Evolutionary conservation across 345 rosid genomes (phyloP), one percentile per base, ranked within the genome.

Genomic region (Gossypium thurberi): DNA sequence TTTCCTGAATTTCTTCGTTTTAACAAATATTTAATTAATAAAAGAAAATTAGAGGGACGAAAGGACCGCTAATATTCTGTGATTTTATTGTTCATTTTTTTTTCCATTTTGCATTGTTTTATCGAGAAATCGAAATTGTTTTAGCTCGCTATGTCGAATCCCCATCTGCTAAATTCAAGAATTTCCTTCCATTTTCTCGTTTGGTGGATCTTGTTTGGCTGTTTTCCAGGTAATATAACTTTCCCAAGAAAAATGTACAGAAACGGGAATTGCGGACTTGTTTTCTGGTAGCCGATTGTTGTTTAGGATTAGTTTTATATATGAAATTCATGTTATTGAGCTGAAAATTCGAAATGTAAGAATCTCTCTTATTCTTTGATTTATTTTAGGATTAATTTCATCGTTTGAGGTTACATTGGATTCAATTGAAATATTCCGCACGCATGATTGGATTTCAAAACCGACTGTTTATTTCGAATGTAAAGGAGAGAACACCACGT

Each of bases 401-500:
- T 62, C 90, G 52, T 84, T 87, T 6, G 79, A 77, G 15, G 91
- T 90, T 4, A 84, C 88, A 17, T 71, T 90, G 23, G 85, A 84
- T 42, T 88, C 92, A n/a, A 73, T 88, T 69, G 75, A 73, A 57
- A 88, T 88, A 44, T 88, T 69, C 74, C 76, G 21, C 8, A 85
- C 85, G 61, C 92, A 88, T 62, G 88, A 90, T 28, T 88, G 80
- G 88, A 76, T 90, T 55, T 40, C 60, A 21, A 79, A 81, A 17
- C 96, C 92, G 4, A 82, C 80, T 14, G 87, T 90, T 26, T 90
- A 85, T 78, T 90, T 90, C 65, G 81, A 70, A 6, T 90, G 96
- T 55, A 85, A 87, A 80, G 91, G 88, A 78, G 90, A 85, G 85
- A 88, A 87, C 82, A 73, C 28, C 70, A 83, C 86, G 4, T 74